Conservation (phyloP, 2,329 filamentous ascomycete genomes). For the Hypoxylon sp. region DNA sequence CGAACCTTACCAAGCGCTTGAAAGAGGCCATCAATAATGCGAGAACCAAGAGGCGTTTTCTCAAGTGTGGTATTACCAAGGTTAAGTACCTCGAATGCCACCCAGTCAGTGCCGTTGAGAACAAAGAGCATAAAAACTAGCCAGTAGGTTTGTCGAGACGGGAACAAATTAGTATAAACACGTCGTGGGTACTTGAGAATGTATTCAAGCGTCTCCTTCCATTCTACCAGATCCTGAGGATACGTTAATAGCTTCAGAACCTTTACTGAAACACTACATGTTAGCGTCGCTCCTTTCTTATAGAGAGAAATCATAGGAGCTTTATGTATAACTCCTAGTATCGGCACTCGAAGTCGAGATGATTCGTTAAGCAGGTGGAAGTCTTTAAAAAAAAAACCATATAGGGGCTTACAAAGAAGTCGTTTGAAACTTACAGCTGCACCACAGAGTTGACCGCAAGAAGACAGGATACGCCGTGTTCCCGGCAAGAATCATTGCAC, state of each 20-base stretch:
- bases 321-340: too few relatives aligned
- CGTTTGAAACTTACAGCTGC: slow-evolving; percentile 51
- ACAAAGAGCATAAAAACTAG: slow-evolving; percentile 72
- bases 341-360: not conserved
- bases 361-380: not conserved
- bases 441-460: slow-evolving; percentile 72
- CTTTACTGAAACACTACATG: slow-evolving; percentile 51
- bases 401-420: not conserved
- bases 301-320: too few relatives aligned
- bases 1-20: slow-evolving; percentile 67
- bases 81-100: slow-evolving; percentile 75
- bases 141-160: slow-evolving; percentile 75
- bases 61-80: slow-evolving; percentile 71
- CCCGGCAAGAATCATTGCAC: slow-evolving; percentile 72
- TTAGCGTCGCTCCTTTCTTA: slow-evolving; percentile 8
- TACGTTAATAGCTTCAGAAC: slow-evolving; percentile 58
- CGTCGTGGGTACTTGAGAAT: slow-evolving; percentile 70
- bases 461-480: slow-evolving; percentile 78
- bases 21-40: slow-evolving; percentile 76
- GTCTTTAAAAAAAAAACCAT: not conserved
- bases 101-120: slow-evolving; percentile 76
- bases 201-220: slow-evolving; percentile 67
- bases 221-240: slow-evolving; percentile 56
- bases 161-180: slow-evolving; percentile 76
- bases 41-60: slow-evolving; percentile 65